Evolutionary conservation across 208 protist species (phyloP).

Genomic region (Trypanosoma melophagium): DNA sequence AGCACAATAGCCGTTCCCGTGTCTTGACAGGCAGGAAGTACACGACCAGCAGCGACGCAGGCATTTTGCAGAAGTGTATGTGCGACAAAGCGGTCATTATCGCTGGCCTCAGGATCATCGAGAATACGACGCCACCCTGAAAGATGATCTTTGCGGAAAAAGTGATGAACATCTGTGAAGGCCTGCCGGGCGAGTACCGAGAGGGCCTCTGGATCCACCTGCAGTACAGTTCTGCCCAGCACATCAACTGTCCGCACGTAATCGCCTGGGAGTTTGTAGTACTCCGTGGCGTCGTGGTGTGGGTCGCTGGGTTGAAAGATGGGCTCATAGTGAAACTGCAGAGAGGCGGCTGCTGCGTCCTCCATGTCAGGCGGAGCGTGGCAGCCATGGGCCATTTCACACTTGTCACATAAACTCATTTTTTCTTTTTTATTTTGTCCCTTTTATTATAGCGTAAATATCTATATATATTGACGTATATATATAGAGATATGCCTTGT

Average conservation of each 20-base stretch:
- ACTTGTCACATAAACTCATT: constrained; percentile 65
- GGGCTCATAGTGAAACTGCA: constrained; percentile 76
- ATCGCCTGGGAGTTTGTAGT: constrained; percentile 77
- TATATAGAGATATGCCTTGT: not conserved
- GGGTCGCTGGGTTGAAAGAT: constrained; percentile 86
- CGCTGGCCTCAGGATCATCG: constrained; percentile 93
- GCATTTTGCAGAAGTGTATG: constrained; percentile 96
- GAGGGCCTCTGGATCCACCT: constrained; percentile 92
- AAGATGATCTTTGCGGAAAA: constrained; percentile 95
- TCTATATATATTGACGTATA: no score
- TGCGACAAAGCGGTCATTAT: constrained; percentile 97
- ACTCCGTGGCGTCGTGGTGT: constrained; percentile 79
- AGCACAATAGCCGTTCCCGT: constrained; percentile 97
- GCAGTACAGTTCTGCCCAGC: constrained; percentile 71
- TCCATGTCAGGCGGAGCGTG: constrained; percentile 70
- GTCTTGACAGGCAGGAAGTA: constrained; percentile 95
- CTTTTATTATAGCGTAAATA: no score
- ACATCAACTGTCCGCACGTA: constrained; percentile 80
- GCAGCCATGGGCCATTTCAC: constrained; percentile 60
- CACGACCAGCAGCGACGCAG: constrained; percentile 89
- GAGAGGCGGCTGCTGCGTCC: constrained; percentile 39
- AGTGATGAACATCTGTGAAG: constrained; percentile 94
- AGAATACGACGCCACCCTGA: constrained; percentile 93
- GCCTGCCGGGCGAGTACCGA: constrained; percentile 83
- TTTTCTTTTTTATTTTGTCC: constrained; percentile 19